Evolutionary conservation across 2,329 filamentous ascomycete genomes (phyloP), one percentile per base, ranked within the genome.

Genomic region (Dactylellina parvicollis): DNA sequence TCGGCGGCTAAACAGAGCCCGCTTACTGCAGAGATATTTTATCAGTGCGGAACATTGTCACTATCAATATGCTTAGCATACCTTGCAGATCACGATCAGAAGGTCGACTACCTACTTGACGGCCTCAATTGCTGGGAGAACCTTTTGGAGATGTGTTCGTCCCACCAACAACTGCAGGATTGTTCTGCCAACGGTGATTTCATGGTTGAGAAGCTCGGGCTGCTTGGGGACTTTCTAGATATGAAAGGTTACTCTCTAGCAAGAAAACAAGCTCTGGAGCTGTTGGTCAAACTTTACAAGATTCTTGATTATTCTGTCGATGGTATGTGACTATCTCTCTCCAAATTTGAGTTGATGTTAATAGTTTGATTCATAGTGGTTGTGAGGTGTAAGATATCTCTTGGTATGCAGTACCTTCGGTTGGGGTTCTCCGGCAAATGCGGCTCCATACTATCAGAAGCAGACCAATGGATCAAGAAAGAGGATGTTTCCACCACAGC

Each of bases 361-460:
- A 61, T 2, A 28, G 8, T 26, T 20, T 3, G 14, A 40, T 34
- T 14, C 56, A 18, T 36, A 77, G 77, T 75, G 4, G 54, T 78
- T 20, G 57, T 76, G 10, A 70, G 56, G 22, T 66, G 76, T 8
- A 75, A 78, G 47, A 66, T 75, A 20, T 65, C 65, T 32, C 80
- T 88, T 4, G 85, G 84, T 1, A 76, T 84, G 5, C 85, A 88
- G 74, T 86, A 88, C 77, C 82, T 87, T 44, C 82, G 83, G 3
- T 82, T 89, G 72, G 88, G 88, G 26, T 86, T 88, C 76, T 85
- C 85, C 52, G 85, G 84, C 44, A 86, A 86, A 77, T 86, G 88
- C 47, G 83, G 83, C 4, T 78, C 84, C 3, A 79, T 84, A 1
- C 83, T 97, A 14, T 83, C 85, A 0, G 84, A 85, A 61, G 87